A percentile compares a stretch with the other conserved stretches of the same genome.
These are phyloP conservation scores for Croton laevigatus DNA, from an alignment of 441 rosid genomes.

Conservation along the genomic window DNA sequence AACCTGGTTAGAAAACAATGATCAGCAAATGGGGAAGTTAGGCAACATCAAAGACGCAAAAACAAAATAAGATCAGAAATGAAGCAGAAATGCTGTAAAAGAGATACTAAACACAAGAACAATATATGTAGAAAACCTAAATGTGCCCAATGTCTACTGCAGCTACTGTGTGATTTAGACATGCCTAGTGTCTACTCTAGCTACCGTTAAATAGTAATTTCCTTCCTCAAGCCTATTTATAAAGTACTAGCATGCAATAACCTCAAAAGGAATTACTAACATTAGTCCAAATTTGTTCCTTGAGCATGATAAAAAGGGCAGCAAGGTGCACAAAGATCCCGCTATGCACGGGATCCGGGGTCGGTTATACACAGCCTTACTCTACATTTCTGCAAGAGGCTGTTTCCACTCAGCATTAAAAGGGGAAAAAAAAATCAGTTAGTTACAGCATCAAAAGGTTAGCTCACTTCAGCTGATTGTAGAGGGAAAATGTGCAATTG, in stretches of 20 bases:
- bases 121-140: neutral
- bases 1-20: conserved; percentile 42
- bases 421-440: neutral
- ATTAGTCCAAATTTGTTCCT: neutral
- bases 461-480: neutral
- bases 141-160: neutral
- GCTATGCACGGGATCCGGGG: no score
- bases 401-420: neutral
- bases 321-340: no score
- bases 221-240: neutral
- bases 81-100: neutral
- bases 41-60: conserved; percentile 5
- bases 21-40: neutral
- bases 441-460: neutral
- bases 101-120: neutral
- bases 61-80: neutral
- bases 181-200: neutral
- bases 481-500: neutral
- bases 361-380: no score
- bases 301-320: neutral
- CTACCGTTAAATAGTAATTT: neutral
- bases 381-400: no score
- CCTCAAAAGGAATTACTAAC: neutral
- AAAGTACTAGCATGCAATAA: neutral
- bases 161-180: neutral